Evolutionary conservation across 2,329 filamentous ascomycete genomes (phyloP).

Genomic region (Catunica adiposa): DNA sequence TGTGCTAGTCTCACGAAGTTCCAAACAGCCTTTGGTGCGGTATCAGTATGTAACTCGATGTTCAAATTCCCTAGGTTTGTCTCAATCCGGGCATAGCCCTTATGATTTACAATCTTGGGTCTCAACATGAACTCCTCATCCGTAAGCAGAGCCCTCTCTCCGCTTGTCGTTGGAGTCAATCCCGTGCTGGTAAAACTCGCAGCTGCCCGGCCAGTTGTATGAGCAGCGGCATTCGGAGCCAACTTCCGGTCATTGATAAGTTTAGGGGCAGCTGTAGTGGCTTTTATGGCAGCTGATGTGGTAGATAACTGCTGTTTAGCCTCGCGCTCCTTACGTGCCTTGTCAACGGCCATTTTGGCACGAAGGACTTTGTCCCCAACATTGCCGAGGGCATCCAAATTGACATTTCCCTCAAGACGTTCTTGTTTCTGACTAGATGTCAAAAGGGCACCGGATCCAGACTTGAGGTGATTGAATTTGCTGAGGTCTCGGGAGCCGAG

Average conservation of each 20-base stretch:
- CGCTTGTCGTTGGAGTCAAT: conserved; percentile 77
- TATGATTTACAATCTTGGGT: conserved; percentile 71
- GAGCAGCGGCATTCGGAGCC: conserved; percentile 71
- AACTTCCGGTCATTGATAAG: conserved; percentile 40
- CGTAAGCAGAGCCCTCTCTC: conserved; percentile 67
- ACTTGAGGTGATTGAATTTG: conserved; percentile 75
- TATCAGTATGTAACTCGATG: conserved; percentile 78
- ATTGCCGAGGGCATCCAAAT: conserved; percentile 62
- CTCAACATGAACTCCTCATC: conserved; percentile 97
- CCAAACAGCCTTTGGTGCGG: conserved; percentile 85
- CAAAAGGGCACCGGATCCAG: conserved; percentile 53
- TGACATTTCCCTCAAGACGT: conserved; percentile 52
- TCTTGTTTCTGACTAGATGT: conserved; percentile 56
- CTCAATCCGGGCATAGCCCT: conserved; percentile 78
- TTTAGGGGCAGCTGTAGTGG: not conserved
- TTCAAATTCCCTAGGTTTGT: conserved; percentile 76
- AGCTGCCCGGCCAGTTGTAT: conserved; percentile 81
- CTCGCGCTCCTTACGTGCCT: conserved; percentile 59
- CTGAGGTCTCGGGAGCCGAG: conserved; percentile 65
- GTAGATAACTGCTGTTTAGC: conserved; percentile 44
- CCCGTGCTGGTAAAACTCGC: conserved; percentile 93
- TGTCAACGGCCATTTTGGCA: conserved; percentile 87
- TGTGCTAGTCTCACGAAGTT: conserved; percentile 84
- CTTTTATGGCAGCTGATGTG: conserved; percentile 24
- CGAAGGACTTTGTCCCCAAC: conserved; percentile 68